Conservation (phyloP, 1,284 basidiomycete species). For the Ceratobasidium sp. region DNA sequence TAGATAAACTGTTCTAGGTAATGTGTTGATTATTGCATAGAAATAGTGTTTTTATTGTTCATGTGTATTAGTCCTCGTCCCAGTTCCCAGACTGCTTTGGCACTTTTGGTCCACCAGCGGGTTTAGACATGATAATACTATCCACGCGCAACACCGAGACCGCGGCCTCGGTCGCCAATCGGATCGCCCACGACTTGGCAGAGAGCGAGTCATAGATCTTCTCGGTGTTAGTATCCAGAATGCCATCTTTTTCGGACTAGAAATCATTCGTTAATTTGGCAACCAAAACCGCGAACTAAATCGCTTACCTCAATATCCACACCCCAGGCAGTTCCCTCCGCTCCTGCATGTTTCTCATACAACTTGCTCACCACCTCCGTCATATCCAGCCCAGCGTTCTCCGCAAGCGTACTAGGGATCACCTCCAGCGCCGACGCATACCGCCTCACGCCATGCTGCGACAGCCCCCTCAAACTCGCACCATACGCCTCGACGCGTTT, state of each 20-base stretch:
- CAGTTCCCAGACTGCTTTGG: constrained; percentile 87
- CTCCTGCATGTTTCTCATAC: constrained; percentile 89
- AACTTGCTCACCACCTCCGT: constrained; percentile 92
- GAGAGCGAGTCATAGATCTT: constrained; percentile 87
- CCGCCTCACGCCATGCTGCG: constrained; percentile 94
- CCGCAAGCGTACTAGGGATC: constrained; percentile 92
- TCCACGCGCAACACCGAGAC: constrained; percentile 95
- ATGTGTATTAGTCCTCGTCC: constrained; percentile 72
- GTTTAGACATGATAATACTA: constrained; percentile 97
- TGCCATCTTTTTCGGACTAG: constrained; percentile 83
- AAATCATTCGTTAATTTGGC: constrained; percentile 1
- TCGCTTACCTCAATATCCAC: constrained; percentile 89
- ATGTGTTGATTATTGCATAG: constrained; percentile 18
- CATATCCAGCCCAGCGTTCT: constrained; percentile 96
- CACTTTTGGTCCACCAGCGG: constrained; percentile 87
- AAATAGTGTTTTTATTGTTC: constrained; percentile 11
- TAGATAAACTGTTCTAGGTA: background rate
- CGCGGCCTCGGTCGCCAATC: constrained; percentile 93
- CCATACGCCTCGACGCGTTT: constrained; percentile 89
- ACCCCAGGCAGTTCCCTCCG: constrained; percentile 81
- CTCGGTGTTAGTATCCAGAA: constrained; percentile 70
- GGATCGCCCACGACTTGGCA: constrained; percentile 91
- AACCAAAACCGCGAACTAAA: background rate
- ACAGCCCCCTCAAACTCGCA: constrained; percentile 88
- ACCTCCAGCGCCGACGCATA: constrained; percentile 94